A percentile compares a stretch with the other conserved stretches of the same genome.
Evolutionary conservation across 192 early-diverging fungal species (phyloP).

Genomic region (Anaeromyces robustus): DNA sequence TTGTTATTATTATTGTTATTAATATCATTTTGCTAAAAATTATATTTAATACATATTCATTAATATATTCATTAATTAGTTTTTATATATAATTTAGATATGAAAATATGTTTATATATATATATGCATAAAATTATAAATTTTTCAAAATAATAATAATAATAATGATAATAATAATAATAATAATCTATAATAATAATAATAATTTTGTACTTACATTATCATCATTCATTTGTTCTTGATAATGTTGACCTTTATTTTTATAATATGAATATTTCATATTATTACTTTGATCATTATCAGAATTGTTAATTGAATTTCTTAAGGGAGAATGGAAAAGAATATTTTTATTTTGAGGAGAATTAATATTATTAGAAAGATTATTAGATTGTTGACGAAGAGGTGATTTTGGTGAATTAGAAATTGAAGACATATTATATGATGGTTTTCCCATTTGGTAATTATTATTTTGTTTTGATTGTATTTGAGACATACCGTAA

Average conservation of each 20-base stretch:
- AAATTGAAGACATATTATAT: background rate
- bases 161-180: too few species aligned
- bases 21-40: background rate
- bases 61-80: too few species aligned
- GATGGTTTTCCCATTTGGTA: background rate
- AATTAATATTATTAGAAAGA: background rate
- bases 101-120: too few species aligned
- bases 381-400: background rate
- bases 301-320: background rate
- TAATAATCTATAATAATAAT: too few species aligned
- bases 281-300: background rate
- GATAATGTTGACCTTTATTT: background rate
- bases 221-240: background rate
- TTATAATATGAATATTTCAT: background rate
- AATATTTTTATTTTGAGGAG: background rate
- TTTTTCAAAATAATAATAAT: too few species aligned
- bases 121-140: too few species aligned
- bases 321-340: background rate
- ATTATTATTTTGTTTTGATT: background rate
- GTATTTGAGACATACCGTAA: background rate
- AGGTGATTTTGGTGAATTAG: background rate
- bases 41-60: too few species aligned
- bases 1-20: background rate
- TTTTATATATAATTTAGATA: too few species aligned
- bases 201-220: background rate